Conservation (phyloP, 2,329 filamentous ascomycete species). For the Didymella segeticola region DNA sequence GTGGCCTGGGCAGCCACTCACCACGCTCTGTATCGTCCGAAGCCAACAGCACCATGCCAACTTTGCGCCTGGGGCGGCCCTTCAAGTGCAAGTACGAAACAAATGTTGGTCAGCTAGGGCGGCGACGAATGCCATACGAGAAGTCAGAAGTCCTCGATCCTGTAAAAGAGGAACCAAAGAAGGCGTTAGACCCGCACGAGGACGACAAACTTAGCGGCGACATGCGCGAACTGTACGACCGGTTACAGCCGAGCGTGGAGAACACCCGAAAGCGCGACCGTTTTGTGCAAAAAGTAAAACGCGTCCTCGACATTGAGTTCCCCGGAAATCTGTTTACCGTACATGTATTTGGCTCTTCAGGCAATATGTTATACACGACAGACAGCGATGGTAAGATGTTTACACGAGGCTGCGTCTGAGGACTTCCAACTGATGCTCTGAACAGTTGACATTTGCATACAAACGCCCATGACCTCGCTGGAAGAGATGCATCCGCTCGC, state of each 20-base stretch:
- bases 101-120: constrained; percentile 73
- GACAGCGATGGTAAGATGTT: constrained; percentile 83
- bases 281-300: constrained; percentile 87
- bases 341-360: constrained; percentile 96
- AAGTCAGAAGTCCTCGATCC: constrained; percentile 82
- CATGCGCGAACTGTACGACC: constrained; percentile 84
- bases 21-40: constrained; percentile 91
- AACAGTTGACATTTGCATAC: constrained; percentile 97
- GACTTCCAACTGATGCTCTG: constrained; percentile 30
- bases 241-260: constrained; percentile 79
- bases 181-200: constrained; percentile 47
- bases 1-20: constrained; percentile 75
- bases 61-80: constrained; percentile 66
- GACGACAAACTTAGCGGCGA: constrained; percentile 71
- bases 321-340: constrained; percentile 89
- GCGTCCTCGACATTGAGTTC: constrained; percentile 88
- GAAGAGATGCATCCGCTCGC: constrained; percentile 92
- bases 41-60: constrained; percentile 75
- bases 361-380: constrained; percentile 91
- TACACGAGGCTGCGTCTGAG: neutral
- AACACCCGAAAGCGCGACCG: constrained; percentile 77
- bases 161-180: constrained; percentile 71
- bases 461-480: constrained; percentile 84
- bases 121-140: constrained; percentile 89
- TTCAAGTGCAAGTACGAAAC: constrained; percentile 86